Evolutionary conservation across 2,329 filamentous ascomycete genomes (phyloP).

Genomic region (Trichoderma atrobrunneum): DNA sequence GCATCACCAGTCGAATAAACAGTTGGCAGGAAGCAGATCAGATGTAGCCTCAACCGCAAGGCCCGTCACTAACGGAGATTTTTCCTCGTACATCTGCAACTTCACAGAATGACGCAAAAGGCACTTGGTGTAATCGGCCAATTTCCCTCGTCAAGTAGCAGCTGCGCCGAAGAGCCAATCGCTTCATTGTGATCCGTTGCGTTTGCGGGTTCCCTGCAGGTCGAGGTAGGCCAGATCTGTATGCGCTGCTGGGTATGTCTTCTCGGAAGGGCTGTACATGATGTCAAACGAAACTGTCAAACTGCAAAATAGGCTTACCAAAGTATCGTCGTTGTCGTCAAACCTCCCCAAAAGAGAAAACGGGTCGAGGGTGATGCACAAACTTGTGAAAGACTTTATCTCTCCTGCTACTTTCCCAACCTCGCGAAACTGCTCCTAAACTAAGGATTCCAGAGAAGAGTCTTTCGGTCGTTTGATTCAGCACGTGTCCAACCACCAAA

Average conservation of each 20-base stretch:
- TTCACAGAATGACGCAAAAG: background rate
- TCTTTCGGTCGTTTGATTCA: background rate
- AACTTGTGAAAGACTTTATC: constrained; percentile 11
- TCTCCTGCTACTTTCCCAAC: constrained; percentile 17
- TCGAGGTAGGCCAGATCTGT: background rate
- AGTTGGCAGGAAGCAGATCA: constrained; percentile 6
- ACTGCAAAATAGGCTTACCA: constrained; percentile 14
- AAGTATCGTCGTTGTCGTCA: constrained; percentile 8
- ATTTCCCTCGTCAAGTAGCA: background rate
- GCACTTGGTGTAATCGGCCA: constrained; percentile 5
- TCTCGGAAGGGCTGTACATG: background rate
- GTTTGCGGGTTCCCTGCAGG: constrained; percentile 1
- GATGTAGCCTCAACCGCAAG: background rate
- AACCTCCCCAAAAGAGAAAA: background rate
- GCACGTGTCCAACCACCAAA: constrained; percentile 11
- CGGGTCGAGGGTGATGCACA: background rate
- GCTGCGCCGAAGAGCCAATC: constrained; percentile 7
- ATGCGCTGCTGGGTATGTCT: background rate
- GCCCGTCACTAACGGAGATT: constrained; percentile 1
- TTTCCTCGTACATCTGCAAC: background rate
- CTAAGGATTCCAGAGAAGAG: constrained; percentile 28
- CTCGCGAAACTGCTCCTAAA: constrained; percentile 23
- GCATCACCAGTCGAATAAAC: background rate
- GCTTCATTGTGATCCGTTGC: constrained; percentile 15
- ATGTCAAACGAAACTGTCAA: background rate